These are phyloP conservation scores for Ceratopteris richardii DNA, from an alignment of 75 land plant genomes.

Conservation along the genomic window DNA sequence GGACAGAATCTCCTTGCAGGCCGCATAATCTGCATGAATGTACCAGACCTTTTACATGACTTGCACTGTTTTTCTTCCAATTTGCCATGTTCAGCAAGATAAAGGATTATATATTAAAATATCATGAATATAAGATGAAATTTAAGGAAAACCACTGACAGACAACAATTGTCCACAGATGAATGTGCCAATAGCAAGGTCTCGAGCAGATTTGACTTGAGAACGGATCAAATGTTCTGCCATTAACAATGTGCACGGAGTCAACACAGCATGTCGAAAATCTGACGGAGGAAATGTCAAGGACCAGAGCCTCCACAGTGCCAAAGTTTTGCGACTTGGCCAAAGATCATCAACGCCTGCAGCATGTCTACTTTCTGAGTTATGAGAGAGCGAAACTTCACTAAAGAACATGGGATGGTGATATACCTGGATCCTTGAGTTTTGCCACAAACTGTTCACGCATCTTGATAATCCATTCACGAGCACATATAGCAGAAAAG, in stretches of 20 bases:
- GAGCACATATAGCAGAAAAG: constrained; percentile 90
- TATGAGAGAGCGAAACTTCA: not conserved
- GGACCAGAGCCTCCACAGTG: constrained; percentile 78
- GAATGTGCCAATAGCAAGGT: constrained; percentile 76
- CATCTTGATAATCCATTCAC: constrained; percentile 54
- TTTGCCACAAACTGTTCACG: constrained; percentile 54
- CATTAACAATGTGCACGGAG: constrained; percentile 71
- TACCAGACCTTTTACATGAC: too few relatives aligned
- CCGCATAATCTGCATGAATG: constrained; percentile 42
- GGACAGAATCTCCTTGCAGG: constrained; percentile 74
- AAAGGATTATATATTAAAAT: too few relatives aligned
- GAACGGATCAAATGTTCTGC: constrained; percentile 90
- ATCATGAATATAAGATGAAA: too few relatives aligned
- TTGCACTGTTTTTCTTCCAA: too few relatives aligned
- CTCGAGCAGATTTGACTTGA: constrained; percentile 53
- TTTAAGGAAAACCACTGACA: constrained; percentile 10
- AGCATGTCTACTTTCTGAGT: not conserved
- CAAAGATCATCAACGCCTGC: constrained; percentile 60
- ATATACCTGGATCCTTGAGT: constrained; percentile 48
- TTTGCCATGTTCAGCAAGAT: too few relatives aligned
- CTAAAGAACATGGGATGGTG: too few relatives aligned
- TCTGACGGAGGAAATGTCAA: constrained; percentile 91
- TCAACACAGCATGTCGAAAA: constrained; percentile 87
- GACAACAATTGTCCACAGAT: constrained; percentile 75
- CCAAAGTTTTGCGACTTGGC: constrained; percentile 70